Base-by-base conservation (phyloP, 2,329 filamentous ascomycete genomes). In the Hypoxylon sp. region DNA sequence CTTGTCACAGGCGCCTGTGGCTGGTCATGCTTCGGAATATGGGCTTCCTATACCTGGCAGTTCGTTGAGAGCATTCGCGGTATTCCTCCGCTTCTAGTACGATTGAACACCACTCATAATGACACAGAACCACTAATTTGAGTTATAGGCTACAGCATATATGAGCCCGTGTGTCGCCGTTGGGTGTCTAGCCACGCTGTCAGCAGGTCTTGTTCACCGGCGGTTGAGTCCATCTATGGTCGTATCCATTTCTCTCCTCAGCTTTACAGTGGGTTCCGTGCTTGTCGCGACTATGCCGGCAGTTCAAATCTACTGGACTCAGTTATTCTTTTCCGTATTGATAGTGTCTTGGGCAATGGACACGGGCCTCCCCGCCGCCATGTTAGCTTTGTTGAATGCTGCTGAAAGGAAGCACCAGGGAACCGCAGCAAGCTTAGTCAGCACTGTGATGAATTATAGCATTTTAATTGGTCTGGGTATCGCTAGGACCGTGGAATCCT, bases 381-480 rank as follows among this genome's bases (percentile, higher is more conserved):
- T 84, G 0, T 74, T 91, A 11, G 83, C 91, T 30, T 79, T 92
- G 7, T 87, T 84, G 30, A 85, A 90, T 69, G 79, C 80, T 1
- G 81, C 85, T 0, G 75, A 79, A 11, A 80, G 79, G 60, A 77
- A 82, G 45, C 79, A 86, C 17, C 64, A 73, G 10, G 69, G 67
- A n/a, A 66, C 69, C 10, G 67, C 69, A 28, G 67, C 70, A 2
- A 72, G 63, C 17, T 51, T 77, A 28, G 71, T 74, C 7, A 73
- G 60, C 32, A 91, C 89, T 0, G 82, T 90, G 10, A 86, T 92
- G 67, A 91, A 93, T 76, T 93, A 92, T 74, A 86, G 85, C 63
- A 91, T 92, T 34, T 88, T 87, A 1, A 77, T 92, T 2, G 89
- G 87, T 0, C 81, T 93, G 0, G 90, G 90, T 0, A 84, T 93